Conservation (phyloP, 208 protist genomes). For the Trypanosoma melophagium region DNA sequence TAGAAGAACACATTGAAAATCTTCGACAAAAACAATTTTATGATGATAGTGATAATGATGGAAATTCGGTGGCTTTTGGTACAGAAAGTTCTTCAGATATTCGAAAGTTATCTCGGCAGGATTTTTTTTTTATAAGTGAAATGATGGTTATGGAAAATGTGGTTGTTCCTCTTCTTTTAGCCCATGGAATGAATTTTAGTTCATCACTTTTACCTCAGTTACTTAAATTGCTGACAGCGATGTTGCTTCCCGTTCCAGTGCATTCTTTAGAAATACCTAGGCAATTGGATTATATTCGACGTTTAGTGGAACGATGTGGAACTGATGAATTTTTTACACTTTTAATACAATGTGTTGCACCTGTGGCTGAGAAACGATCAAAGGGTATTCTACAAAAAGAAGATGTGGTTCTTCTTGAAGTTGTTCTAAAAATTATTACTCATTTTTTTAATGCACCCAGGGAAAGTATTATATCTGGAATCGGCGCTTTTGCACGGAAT, state of each 20-base stretch:
- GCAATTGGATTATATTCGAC: constrained; percentile 64
- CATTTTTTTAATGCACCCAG: constrained; percentile 53
- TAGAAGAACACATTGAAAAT: constrained; percentile 56
- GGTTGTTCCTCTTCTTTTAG: constrained; percentile 72
- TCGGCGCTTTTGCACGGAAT: constrained; percentile 80
- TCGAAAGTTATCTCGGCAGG: constrained; percentile 31
- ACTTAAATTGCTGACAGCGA: constrained; percentile 69
- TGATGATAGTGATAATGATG: constrained; percentile 49
- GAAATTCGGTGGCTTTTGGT: constrained; percentile 12
- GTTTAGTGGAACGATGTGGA: constrained; percentile 64
- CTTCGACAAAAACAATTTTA: constrained; percentile 58
- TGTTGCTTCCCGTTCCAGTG: constrained; percentile 67
- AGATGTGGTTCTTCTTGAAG: constrained; percentile 75
- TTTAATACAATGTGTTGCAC: constrained; percentile 74
- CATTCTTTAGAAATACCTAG: constrained; percentile 54
- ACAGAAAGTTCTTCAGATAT: constrained; percentile 11
- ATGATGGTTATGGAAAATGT: constrained; percentile 82
- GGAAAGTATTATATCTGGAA: constrained; percentile 40
- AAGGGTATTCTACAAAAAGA: constrained; percentile 40
- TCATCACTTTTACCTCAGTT: constrained; percentile 72
- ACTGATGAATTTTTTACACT: constrained; percentile 85
- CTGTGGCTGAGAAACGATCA: constrained; percentile 69
- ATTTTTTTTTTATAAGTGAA: constrained; percentile 80
- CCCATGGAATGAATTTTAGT: constrained; percentile 75
- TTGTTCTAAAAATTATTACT: constrained; percentile 71